A percentile compares a stretch with the other conserved stretches of the same genome.
These are phyloP conservation scores for Mycosphaerella sp. DNA, from an alignment of 2,329 filamentous ascomycete genomes.

Conservation along the genomic window DNA sequence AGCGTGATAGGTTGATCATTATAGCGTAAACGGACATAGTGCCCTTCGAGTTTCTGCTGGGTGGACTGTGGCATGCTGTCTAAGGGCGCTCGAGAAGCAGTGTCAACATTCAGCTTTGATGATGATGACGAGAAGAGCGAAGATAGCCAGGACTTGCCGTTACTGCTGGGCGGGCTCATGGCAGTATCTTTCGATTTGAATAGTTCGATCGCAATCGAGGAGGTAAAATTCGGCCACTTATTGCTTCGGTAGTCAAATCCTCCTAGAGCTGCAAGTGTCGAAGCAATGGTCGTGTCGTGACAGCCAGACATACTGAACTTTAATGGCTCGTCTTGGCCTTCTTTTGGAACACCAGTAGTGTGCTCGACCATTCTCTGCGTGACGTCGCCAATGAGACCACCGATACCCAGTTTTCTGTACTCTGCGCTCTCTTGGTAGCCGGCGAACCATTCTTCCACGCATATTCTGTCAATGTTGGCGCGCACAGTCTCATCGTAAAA, in stretches of 20 bases:
- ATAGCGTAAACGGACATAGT: constrained; percentile 86
- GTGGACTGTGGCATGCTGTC: constrained; percentile 53
- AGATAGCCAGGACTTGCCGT: constrained; percentile 27
- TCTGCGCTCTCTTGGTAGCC: constrained; percentile 80
- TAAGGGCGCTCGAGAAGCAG: constrained; percentile 48
- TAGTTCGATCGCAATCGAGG: constrained; percentile 83
- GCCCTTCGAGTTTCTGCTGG: constrained; percentile 58
- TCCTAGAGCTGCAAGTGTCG: constrained; percentile 68
- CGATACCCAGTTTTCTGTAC: constrained; percentile 85
- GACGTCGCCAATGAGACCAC: constrained; percentile 75
- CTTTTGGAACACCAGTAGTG: constrained; percentile 35
- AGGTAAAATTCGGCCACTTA: constrained; percentile 89
- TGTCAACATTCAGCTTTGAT: constrained; percentile 6
- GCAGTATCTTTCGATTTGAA: constrained; percentile 55
- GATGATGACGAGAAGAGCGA: constrained; percentile 25
- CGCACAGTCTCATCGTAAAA: constrained; percentile 77
- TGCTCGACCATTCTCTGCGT: constrained; percentile 49
- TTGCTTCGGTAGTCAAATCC: constrained; percentile 60
- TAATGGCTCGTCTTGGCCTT: constrained; percentile 47
- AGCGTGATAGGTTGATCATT: constrained; percentile 79
- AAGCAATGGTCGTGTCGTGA: constrained; percentile 89
- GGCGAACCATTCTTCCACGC: constrained; percentile 85
- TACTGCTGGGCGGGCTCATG: constrained; percentile 16
- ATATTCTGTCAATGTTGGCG: constrained; percentile 64
- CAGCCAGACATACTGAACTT: constrained; percentile 78